Conservation (phyloP, 441 rosid genomes). For the Pelargonium australe region DNA sequence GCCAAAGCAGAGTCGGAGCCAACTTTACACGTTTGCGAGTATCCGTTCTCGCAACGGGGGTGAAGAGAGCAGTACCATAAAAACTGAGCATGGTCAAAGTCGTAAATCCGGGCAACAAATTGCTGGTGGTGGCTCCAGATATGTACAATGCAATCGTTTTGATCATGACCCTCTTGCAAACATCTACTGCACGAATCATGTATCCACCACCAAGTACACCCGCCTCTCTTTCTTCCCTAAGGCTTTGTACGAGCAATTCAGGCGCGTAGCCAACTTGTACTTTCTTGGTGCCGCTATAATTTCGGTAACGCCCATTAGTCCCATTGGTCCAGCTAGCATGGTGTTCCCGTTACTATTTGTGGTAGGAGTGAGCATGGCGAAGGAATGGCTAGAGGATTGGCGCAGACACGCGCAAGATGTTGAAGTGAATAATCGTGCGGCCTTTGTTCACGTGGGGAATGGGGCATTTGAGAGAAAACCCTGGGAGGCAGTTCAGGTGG, state of each 20-base stretch:
- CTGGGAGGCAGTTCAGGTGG: constrained; percentile 81
- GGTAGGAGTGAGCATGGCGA: constrained; percentile 82
- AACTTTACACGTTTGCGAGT: neutral
- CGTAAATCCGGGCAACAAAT: too few relatives aligned
- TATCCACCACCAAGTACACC: constrained; percentile 79
- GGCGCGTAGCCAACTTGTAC: constrained; percentile 86
- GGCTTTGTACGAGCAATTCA: constrained; percentile 86
- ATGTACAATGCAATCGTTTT: neutral
- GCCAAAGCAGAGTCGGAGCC: constrained; percentile 7
- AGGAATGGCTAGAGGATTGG: constrained; percentile 87
- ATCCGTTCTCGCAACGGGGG: neutral
- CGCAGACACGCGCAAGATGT: constrained; percentile 66
- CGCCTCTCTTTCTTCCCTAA: constrained; percentile 74
- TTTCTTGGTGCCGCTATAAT: constrained; percentile 71
- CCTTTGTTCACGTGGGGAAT: constrained; percentile 50
- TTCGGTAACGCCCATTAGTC: constrained; percentile 72
- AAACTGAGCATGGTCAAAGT: neutral
- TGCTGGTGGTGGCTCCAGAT: neutral
- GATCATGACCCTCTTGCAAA: neutral
- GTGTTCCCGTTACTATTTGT: constrained; percentile 75
- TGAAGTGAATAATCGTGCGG: constrained; percentile 65
- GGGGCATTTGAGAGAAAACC: constrained; percentile 45
- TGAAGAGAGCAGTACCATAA: neutral
- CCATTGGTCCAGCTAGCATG: constrained; percentile 66
- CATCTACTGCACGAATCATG: constrained; percentile 36